Evolutionary conservation across 129 eudicot genomes (phyloP).

Genomic region (Flaveria ramosissima): DNA sequence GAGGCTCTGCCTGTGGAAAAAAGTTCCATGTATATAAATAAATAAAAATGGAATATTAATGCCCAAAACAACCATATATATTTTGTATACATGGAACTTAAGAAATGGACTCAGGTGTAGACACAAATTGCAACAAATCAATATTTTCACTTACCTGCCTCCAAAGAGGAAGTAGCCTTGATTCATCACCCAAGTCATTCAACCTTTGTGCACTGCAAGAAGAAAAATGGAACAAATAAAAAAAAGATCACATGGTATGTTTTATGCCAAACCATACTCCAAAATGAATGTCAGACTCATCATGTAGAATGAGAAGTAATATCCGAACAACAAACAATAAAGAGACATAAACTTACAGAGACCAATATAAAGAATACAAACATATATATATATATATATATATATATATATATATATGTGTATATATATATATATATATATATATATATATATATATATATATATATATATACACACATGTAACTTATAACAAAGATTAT

Average conservation of each 20-base stretch:
- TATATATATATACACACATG: too few species aligned
- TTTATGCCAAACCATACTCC: slow-evolving; percentile 15
- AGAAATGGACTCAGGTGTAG: neutral
- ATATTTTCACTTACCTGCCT: slow-evolving; percentile 73
- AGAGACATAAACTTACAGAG: neutral
- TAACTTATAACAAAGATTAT: neutral
- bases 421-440: too few species aligned
- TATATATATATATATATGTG: too few species aligned
- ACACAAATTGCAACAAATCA: slow-evolving; percentile 4
- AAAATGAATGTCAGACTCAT: neutral
- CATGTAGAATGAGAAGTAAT: slow-evolving; percentile 22
- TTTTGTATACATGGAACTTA: slow-evolving; percentile 16
- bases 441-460: too few species aligned
- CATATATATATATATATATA: neutral
- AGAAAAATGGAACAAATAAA: neutral
- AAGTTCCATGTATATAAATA: neutral
- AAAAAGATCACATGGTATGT: slow-evolving; percentile 14
- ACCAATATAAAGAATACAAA: neutral
- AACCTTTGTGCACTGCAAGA: slow-evolving; percentile 76
- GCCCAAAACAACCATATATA: slow-evolving; percentile 12
- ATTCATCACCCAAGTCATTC: slow-evolving; percentile 91
- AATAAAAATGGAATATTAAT: slow-evolving; percentile 9
- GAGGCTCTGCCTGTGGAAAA: slow-evolving; percentile 86
- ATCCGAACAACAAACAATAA: neutral
- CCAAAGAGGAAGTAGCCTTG: slow-evolving; percentile 95